These are phyloP conservation scores for Botryotinia convoluta DNA, from an alignment of 2,329 filamentous ascomycete genomes.

Conservation along the genomic window DNA sequence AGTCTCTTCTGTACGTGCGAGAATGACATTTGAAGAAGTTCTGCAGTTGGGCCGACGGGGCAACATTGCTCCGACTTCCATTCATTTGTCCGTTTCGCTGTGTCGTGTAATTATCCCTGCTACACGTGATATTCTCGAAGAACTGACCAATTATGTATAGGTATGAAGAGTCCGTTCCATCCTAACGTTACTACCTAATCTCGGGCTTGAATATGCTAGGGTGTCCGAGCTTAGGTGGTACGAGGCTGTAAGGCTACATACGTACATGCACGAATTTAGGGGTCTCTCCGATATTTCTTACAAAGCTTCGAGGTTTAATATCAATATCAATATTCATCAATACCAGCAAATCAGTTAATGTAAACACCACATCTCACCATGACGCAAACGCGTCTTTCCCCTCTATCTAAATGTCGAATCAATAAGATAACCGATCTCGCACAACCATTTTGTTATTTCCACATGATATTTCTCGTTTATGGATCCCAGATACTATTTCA, in stretches of 20 bases:
- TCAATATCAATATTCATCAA: background rate
- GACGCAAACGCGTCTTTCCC: conserved; percentile 16
- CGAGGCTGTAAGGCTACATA: conserved; percentile 13
- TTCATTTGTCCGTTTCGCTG: background rate
- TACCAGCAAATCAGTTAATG: background rate
- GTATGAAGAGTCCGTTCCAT: background rate
- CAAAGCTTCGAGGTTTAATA: background rate
- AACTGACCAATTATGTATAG: background rate
- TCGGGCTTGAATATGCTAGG: background rate
- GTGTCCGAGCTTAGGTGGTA: background rate
- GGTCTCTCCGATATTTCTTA: background rate
- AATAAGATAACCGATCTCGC: conserved; percentile 47
- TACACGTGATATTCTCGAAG: background rate
- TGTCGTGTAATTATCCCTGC: background rate
- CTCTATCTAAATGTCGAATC: conserved; percentile 17
- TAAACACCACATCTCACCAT: background rate
- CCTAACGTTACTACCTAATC: background rate
- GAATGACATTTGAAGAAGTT: background rate
- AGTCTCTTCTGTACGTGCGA: background rate
- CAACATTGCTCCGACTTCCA: background rate
- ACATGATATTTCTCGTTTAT: conserved; percentile 70
- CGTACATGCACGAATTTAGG: background rate
- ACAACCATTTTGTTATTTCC: conserved; percentile 63
- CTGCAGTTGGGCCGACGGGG: background rate
- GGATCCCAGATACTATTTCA: conserved; percentile 70